phyloP scores from a whole-genome alignment of 2,329 filamentous ascomycete species.

The Curvularia verruculosa region DNA sequence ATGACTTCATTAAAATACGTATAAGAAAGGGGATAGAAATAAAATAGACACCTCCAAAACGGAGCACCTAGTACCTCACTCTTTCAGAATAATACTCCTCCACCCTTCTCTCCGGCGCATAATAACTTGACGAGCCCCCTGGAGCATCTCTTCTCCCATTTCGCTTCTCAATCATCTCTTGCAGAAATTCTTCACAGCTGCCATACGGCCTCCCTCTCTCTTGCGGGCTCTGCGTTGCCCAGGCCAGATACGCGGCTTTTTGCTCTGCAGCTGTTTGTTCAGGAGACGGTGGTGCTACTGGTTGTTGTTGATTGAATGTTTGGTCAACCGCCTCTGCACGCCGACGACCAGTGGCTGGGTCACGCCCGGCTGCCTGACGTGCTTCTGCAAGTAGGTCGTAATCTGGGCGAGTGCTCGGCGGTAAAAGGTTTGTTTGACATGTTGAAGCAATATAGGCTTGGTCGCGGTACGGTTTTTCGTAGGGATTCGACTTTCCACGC shows the following conservation, averaged over 20 bases:
- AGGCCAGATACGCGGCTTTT: slow-evolving; percentile 9
- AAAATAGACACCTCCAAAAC: background rate
- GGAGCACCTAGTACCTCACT: slow-evolving; percentile 6
- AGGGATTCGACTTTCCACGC: slow-evolving; percentile 12
- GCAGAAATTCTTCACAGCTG: slow-evolving; percentile 20
- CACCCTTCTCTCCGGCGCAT: slow-evolving; percentile 31
- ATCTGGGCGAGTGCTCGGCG: background rate
- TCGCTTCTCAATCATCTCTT: slow-evolving; percentile 19
- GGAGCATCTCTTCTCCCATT: slow-evolving; percentile 16
- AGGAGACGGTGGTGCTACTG: background rate
- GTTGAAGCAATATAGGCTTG: background rate
- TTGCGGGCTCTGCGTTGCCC: slow-evolving; percentile 13
- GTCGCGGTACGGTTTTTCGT: slow-evolving; percentile 3
- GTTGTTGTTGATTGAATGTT: background rate
- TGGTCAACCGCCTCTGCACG: background rate
- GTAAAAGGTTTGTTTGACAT: background rate
- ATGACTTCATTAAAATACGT: background rate
- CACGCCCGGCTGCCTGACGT: slow-evolving; percentile 20
- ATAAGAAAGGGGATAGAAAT: too few relatives aligned
- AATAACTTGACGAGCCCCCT: slow-evolving; percentile 20
- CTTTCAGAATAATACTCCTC: slow-evolving; percentile 29
- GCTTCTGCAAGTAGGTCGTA: slow-evolving; percentile 31
- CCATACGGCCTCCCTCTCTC: slow-evolving; percentile 16
- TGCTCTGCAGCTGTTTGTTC: slow-evolving; percentile 6
- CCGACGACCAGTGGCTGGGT: slow-evolving; percentile 26